A percentile compares a stretch with the other conserved stretches of the same genome.
Conservation (phyloP, 371 early-diverging fungal species). For the Lichtheimia hyalospora region DNA sequence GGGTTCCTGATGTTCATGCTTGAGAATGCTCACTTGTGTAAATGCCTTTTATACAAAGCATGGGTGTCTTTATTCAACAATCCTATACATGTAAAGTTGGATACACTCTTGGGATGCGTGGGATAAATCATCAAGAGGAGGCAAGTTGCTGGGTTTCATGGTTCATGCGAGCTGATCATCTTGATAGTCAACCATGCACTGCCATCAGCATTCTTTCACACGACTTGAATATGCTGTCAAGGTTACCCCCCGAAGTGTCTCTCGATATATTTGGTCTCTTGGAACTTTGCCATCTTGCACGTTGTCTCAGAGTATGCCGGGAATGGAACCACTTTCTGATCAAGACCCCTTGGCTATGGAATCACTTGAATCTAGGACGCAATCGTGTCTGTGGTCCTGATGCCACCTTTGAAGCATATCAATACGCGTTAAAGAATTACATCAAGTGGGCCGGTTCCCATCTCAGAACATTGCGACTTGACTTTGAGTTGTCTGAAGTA, state of each 20-base stretch:
- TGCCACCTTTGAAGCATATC: not conserved
- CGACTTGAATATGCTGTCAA: not conserved
- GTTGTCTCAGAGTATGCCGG: constrained; percentile 5
- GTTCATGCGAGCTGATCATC: too few relatives aligned
- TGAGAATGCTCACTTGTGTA: too few relatives aligned
- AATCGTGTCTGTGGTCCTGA: not conserved
- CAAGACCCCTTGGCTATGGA: constrained; percentile 6
- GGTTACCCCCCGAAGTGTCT: constrained; percentile 2
- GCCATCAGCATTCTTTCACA: too few relatives aligned
- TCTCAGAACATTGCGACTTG: constrained; percentile 1
- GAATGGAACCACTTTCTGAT: constrained; percentile 4
- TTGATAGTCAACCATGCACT: too few relatives aligned
- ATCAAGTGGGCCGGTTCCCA: constrained; percentile 4
- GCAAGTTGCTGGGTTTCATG: too few relatives aligned
- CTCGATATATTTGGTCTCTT: constrained; percentile 4
- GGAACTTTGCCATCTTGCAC: constrained; percentile 3
- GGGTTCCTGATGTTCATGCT: too few relatives aligned
- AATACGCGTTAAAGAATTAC: not conserved
- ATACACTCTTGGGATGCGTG: too few relatives aligned
- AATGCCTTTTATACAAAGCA: too few relatives aligned
- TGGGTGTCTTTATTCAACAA: too few relatives aligned
- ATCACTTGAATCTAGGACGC: not conserved
- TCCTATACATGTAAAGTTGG: too few relatives aligned
- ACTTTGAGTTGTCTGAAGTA: constrained; percentile 7
- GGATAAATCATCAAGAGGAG: too few relatives aligned